A percentile compares a stretch with the other conserved stretches of the same genome.
These are phyloP conservation scores for Pseudocercospora macadamiae DNA, from an alignment of 2,329 filamentous ascomycete genomes.

Conservation along the genomic window DNA sequence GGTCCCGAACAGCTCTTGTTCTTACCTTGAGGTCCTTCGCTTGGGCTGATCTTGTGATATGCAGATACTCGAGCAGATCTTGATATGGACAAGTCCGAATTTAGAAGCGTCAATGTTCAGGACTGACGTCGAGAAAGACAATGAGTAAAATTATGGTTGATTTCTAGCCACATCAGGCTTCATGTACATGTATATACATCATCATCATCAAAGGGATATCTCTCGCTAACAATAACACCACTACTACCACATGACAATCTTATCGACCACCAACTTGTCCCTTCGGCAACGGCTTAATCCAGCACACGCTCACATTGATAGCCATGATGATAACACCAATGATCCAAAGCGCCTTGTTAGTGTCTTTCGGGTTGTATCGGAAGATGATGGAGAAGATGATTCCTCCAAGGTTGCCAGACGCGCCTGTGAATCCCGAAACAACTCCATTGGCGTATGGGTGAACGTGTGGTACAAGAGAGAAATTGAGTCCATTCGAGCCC, in stretches of 20 bases:
- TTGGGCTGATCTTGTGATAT: too few relatives aligned
- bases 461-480: slow-evolving; percentile 83
- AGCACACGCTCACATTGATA: slow-evolving; percentile 67
- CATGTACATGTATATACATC: too few relatives aligned
- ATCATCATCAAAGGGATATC: too few relatives aligned
- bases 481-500: slow-evolving; percentile 83
- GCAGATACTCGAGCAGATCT: too few relatives aligned
- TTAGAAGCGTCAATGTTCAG: too few relatives aligned
- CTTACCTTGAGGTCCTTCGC: too few relatives aligned
- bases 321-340: slow-evolving; percentile 76
- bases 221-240: too few relatives aligned
- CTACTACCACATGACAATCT: not conserved
- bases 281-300: slow-evolving; percentile 63
- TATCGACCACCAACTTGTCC: slow-evolving; percentile 53
- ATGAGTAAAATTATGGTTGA: too few relatives aligned
- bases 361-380: slow-evolving; percentile 56
- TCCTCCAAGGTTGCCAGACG: slow-evolving; percentile 80
- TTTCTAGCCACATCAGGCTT: too few relatives aligned
- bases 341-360: slow-evolving; percentile 69
- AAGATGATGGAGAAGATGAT: slow-evolving; percentile 84
- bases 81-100: too few relatives aligned
- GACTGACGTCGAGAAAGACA: too few relatives aligned
- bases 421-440: slow-evolving; percentile 77
- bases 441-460: slow-evolving; percentile 80
- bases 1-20: too few relatives aligned